A percentile compares a stretch with the other conserved stretches of the same genome.
Evolutionary conservation across 1,284 basidiomycete genomes (phyloP).

Genomic region (Ceratobasidium sp.): DNA sequence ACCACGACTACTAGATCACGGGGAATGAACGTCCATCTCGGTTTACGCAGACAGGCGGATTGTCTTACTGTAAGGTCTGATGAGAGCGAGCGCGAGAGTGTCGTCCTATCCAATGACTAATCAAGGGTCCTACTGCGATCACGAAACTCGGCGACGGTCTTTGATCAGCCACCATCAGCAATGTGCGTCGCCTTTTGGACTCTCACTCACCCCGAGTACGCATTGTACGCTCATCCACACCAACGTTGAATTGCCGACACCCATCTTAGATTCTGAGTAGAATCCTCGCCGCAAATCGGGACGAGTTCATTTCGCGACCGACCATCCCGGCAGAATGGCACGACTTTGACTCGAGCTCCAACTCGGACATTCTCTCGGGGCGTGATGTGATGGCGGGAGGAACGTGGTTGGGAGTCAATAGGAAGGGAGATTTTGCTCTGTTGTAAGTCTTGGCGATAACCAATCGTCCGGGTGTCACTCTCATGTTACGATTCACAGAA

Average conservation of each 20-base stretch:
- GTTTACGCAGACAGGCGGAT: too few species aligned
- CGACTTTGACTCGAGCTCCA: slow-evolving; percentile 54
- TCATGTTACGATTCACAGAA: too few species aligned
- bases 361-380: slow-evolving; percentile 67
- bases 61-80: too few species aligned
- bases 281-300: slow-evolving; percentile 76
- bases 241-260: background rate
- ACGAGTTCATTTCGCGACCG: slow-evolving; percentile 72
- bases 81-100: too few species aligned
- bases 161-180: background rate
- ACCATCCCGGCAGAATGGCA: slow-evolving; percentile 68
- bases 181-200: slow-evolving; percentile 84
- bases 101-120: too few species aligned
- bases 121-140: too few species aligned
- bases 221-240: slow-evolving; percentile 64
- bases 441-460: slow-evolving; percentile 64
- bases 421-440: slow-evolving; percentile 66
- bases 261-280: slow-evolving; percentile 51
- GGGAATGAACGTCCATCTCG: too few species aligned
- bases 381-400: slow-evolving; percentile 74
- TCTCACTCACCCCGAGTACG: slow-evolving; percentile 73
- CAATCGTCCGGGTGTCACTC: too few species aligned
- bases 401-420: slow-evolving; percentile 77
- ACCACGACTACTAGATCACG: too few species aligned
- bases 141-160: too few species aligned